Evolutionary conservation across 1,284 basidiomycete species (phyloP).

Genomic region (Malassezia psittaci): DNA sequence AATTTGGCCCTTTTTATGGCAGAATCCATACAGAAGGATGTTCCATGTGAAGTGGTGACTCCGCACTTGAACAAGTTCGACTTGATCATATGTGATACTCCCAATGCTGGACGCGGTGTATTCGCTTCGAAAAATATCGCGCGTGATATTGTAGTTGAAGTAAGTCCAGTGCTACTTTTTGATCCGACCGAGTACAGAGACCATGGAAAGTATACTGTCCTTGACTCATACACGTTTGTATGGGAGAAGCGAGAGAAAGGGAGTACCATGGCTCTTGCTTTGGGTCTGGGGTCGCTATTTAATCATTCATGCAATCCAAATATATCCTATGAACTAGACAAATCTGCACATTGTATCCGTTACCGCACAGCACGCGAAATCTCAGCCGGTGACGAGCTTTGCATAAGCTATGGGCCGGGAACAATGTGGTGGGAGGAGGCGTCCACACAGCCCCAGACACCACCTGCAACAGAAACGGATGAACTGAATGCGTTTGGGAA

Average conservation of each 20-base stretch:
- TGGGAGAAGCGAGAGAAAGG: conserved; percentile 55
- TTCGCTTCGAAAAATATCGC: conserved; percentile 22
- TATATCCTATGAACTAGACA: conserved; percentile 57
- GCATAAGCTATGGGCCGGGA: conserved; percentile 60
- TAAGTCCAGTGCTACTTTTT: conserved; percentile 75
- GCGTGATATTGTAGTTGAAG: conserved; percentile 62
- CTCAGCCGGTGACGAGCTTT: conserved; percentile 61
- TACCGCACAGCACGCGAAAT: conserved; percentile 58
- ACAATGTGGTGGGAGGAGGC: conserved; percentile 42
- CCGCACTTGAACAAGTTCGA: conserved; percentile 28
- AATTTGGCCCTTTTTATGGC: conserved; percentile 1
- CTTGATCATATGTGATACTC: conserved; percentile 20
- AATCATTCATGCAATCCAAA: conserved; percentile 63
- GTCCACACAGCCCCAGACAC: conserved; percentile 1
- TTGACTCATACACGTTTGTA: conserved; percentile 76
- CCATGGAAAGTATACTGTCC: conserved; percentile 54
- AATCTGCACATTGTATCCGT: conserved; percentile 56
- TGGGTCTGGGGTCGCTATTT: conserved; percentile 74
- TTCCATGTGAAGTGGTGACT: conserved; percentile 7
- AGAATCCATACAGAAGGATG: background rate
- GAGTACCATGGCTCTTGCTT: conserved; percentile 70
- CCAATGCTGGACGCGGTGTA: conserved; percentile 23
- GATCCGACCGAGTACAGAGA: conserved; percentile 52
- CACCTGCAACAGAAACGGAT: conserved; percentile 7
- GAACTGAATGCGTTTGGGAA: conserved; percentile 8